Conservation (phyloP, 192 early-diverging fungal species). For the Spizellomyces punctatus region DNA sequence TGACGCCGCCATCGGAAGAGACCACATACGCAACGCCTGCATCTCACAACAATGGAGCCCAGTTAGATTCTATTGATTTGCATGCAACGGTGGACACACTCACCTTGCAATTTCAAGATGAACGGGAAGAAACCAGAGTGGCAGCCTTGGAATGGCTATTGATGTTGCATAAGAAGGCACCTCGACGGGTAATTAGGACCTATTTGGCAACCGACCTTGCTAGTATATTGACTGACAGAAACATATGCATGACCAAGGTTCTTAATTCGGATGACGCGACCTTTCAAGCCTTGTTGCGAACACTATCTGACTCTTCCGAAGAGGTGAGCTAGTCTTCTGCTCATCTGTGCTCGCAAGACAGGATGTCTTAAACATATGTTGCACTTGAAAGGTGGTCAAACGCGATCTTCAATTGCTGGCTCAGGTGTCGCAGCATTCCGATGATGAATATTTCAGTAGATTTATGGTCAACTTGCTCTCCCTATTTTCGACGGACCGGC, state of each 20-base stretch:
- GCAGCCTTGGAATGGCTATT: conserved; percentile 94
- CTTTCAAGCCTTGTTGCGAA: conserved; percentile 86
- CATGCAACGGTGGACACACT: conserved; percentile 78
- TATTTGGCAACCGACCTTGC: conserved; percentile 4
- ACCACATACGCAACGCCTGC: neutral
- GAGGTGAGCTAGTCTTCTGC: conserved; percentile 55
- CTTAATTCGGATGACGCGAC: conserved; percentile 86
- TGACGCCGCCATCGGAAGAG: neutral
- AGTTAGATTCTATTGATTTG: conserved; percentile 71
- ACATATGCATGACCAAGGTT: conserved; percentile 54
- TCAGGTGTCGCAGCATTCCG: conserved; percentile 86
- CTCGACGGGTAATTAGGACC: conserved; percentile 58
- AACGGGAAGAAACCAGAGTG: conserved; percentile 90
- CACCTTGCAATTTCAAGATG: conserved; percentile 77
- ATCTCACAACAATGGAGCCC: neutral
- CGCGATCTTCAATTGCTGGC: conserved; percentile 92
- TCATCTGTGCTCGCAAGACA: neutral
- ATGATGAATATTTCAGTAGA: conserved; percentile 79
- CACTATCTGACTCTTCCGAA: conserved; percentile 90
- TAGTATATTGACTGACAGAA: conserved; percentile 18
- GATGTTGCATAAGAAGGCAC: conserved; percentile 94
- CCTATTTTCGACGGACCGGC: conserved; percentile 86
- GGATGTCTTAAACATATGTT: neutral
- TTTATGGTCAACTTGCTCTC: conserved; percentile 91
- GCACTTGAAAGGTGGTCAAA: conserved; percentile 69